phyloP scores from a whole-genome alignment of 2,329 filamentous ascomycete species.

The Fusarium euwallaceae region DNA sequence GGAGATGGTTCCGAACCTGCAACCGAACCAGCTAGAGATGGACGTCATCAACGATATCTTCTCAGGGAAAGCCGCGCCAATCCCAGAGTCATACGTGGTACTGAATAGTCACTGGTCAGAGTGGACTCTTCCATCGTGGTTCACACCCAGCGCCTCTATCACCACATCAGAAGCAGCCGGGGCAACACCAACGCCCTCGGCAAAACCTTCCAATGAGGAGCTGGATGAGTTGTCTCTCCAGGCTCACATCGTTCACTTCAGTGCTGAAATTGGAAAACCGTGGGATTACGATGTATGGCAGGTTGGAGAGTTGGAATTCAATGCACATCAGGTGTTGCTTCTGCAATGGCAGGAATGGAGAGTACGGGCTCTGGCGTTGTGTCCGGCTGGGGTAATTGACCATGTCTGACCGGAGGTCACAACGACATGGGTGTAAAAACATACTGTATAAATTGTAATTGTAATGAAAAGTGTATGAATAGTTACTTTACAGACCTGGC shows the following conservation, averaged over 20 bases:
- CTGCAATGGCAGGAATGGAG: conserved; percentile 35
- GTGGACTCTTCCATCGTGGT: conserved; percentile 34
- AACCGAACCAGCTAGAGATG: conserved; percentile 32
- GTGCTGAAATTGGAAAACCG: conserved; percentile 23
- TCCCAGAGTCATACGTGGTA: conserved; percentile 22
- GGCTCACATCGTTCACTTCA: conserved; percentile 30
- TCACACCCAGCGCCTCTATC: background rate
- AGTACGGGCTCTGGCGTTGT: conserved; percentile 14
- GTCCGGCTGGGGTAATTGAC: conserved; percentile 23
- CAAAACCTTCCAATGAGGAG: conserved; percentile 5
- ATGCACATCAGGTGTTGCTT: conserved; percentile 24
- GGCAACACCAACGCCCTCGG: background rate
- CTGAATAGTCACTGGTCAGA: conserved; percentile 39
- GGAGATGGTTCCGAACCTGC: conserved; percentile 17
- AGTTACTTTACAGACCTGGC: background rate
- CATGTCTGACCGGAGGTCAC: background rate
- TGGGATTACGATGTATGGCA: conserved; percentile 24
- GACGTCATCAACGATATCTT: conserved; percentile 36
- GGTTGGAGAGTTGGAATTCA: conserved; percentile 8
- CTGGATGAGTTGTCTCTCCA: conserved; percentile 31
- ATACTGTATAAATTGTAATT: background rate
- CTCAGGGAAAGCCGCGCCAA: background rate
- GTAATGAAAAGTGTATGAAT: background rate
- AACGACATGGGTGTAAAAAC: background rate
- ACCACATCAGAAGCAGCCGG: background rate